A percentile compares a stretch with the other conserved stretches of the same genome.
These are phyloP conservation scores for Pisolithus sp. DNA, from an alignment of 768 basidiomycete genomes.

Conservation along the genomic window DNA sequence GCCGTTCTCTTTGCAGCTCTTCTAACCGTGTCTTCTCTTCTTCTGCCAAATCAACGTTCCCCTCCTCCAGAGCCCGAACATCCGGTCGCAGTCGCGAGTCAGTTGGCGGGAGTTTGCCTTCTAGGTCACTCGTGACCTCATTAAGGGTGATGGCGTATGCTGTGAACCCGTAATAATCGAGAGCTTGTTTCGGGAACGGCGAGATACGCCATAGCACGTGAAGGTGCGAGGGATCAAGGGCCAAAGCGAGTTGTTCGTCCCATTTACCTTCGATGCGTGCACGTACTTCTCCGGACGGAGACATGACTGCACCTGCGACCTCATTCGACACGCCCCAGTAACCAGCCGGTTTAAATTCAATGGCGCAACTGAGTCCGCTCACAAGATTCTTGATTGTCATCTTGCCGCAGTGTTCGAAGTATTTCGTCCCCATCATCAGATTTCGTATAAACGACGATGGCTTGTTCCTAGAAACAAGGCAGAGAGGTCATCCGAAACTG, in stretches of 20 bases:
- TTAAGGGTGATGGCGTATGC: constrained; percentile 74
- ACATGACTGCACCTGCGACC: constrained; percentile 56
- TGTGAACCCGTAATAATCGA: constrained; percentile 79
- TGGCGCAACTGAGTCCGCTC: constrained; percentile 49
- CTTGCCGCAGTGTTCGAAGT: constrained; percentile 79
- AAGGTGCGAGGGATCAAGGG: constrained; percentile 60
- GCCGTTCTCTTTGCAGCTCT: constrained; percentile 68
- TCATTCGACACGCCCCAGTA: constrained; percentile 79
- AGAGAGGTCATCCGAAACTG: constrained; percentile 1
- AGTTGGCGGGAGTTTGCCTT: constrained; percentile 62
- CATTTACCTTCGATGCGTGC: constrained; percentile 82
- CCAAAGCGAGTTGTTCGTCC: constrained; percentile 76
- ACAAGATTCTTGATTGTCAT: constrained; percentile 65
- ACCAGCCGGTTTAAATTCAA: constrained; percentile 84
- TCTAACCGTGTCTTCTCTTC: constrained; percentile 66
- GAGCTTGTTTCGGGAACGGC: constrained; percentile 65
- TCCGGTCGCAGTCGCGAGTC: constrained; percentile 81
- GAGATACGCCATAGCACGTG: constrained; percentile 72
- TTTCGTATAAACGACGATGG: constrained; percentile 88
- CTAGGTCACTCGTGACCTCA: constrained; percentile 64
- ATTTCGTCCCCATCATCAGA: constrained; percentile 86
- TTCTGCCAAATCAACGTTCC: constrained; percentile 65
- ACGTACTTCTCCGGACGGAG: constrained; percentile 44
- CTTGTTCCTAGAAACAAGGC: constrained; percentile 51
- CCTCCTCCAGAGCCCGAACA: constrained; percentile 77